Base-by-base conservation (phyloP, 164 flowering plant genomes). In the Aristolochia californica region DNA sequence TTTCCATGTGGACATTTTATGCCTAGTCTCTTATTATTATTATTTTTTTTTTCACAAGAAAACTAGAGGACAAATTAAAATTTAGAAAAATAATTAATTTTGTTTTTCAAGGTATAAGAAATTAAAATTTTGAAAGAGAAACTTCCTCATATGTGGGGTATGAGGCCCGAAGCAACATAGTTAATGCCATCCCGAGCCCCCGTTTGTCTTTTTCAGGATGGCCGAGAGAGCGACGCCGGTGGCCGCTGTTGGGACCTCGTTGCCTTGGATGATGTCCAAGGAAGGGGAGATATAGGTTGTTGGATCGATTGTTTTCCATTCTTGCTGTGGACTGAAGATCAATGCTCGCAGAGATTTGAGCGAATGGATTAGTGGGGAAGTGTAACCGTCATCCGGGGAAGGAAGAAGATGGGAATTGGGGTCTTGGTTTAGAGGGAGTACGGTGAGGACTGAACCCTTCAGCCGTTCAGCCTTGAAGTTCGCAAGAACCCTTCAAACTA, bases 381-480 rank as follows among this genome's bases (percentile, higher is more conserved):
- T 85, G 22, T 13, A 58, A 45, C 13, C 43, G 4, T 87, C 94
- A 12, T 91, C 96, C 0, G 74, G 59, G 17, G 77, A 50, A 16
- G 63, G n/a, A n/a, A n/a, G n/a, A n/a, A n/a, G 72, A 8, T 75
- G 82, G 25, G 74, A 48, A 57, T 45, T 64, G 0, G 68, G 59
- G 17, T 58, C 83, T 1, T 69, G 67, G 16, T 63, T 51, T 0
- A 85, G 85, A 2, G 97, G 77, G 28, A 93, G 65, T 49, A 82
- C 94, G 9, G 97, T 96, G 0, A 93, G 82, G 56, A 93, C 76
- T 7, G 95, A 78, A 0, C 90, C 83, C 0, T n/a, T n/a, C n/a
- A n/a, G n/a, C n/a, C n/a, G n/a, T n/a, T n/a, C n/a, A n/a, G n/a
- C n/a, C n/a, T n/a, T n/a, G n/a, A n/a, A n/a, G n/a, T n/a, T n/a